phyloP scores from a whole-genome alignment of 2,329 filamentous ascomycete genomes.

The Aspergillus uvarum region DNA sequence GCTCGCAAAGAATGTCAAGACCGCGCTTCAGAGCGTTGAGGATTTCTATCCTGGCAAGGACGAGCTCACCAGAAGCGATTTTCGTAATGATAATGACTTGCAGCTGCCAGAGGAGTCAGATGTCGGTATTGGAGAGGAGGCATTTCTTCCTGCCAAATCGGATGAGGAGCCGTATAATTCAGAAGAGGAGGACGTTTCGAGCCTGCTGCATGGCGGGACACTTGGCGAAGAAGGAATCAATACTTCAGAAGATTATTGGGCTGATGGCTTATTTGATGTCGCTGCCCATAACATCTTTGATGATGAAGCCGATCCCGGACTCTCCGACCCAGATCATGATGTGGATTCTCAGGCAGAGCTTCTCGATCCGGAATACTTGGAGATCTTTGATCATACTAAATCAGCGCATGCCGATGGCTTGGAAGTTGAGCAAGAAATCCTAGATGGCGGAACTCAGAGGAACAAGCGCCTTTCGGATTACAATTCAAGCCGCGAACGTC shows the following conservation, averaged over 20 bases:
- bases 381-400: not conserved
- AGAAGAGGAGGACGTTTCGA: constrained; percentile 43
- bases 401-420: not conserved
- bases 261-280: constrained; percentile 26
- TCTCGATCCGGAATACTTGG: not conserved
- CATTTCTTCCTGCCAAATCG: constrained; percentile 51
- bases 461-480: not conserved
- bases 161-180: constrained; percentile 43
- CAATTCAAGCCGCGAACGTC: not conserved
- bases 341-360: not conserved
- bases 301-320: not conserved
- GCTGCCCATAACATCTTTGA: constrained; percentile 16
- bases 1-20: constrained; percentile 64
- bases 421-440: not conserved
- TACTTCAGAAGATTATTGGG: constrained; percentile 14
- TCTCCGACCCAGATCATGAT: not conserved
- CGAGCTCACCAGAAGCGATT: constrained; percentile 25
- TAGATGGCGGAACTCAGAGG: not conserved
- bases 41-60: constrained; percentile 77
- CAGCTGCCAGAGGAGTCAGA: constrained; percentile 20
- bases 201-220: constrained; percentile 20
- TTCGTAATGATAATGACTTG: constrained; percentile 11
- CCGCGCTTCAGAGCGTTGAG: constrained; percentile 77
- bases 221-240: constrained; percentile 16
- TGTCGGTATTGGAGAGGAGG: constrained; percentile 65